A percentile compares a stretch with the other conserved stretches of the same genome.
Evolutionary conservation across 352 stramenopile species (phyloP).

Genomic region (Nothophytophthora sp.): DNA sequence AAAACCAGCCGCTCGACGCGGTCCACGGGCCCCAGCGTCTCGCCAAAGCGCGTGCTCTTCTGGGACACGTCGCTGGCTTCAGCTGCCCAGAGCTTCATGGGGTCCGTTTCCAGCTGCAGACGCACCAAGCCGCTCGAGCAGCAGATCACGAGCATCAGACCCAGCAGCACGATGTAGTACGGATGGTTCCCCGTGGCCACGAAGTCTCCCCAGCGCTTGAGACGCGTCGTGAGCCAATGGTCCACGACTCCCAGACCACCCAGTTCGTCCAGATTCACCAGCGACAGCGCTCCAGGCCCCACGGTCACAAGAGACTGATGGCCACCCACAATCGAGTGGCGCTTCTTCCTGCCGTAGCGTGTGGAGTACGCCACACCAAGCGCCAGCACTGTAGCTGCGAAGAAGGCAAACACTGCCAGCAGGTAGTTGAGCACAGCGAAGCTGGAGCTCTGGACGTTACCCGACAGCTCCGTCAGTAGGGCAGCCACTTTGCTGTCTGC

Average conservation of each 20-base stretch:
- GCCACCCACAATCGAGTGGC: constrained; percentile 23
- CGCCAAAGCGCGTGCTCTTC: constrained; percentile 42
- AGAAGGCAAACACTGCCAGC: constrained; percentile 48
- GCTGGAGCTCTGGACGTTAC: constrained; percentile 31
- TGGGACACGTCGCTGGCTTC: constrained; percentile 43
- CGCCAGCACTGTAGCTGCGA: constrained; percentile 36
- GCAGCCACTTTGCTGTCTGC: constrained; percentile 31
- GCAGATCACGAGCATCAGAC: constrained; percentile 40
- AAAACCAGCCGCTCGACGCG: constrained; percentile 57
- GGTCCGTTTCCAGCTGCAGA: constrained; percentile 49
- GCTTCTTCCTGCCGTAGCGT: constrained; percentile 34
- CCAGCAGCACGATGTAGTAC: constrained; percentile 42
- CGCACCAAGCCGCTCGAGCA: constrained; percentile 38
- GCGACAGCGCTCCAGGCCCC: constrained; percentile 13
- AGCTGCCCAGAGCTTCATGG: constrained; percentile 59
- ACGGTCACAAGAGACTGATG: constrained; percentile 7
- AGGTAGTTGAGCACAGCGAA: constrained; percentile 63
- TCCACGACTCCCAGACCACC: constrained; percentile 36
- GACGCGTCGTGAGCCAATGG: constrained; percentile 27
- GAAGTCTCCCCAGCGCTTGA: constrained; percentile 54
- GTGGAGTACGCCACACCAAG: constrained; percentile 47
- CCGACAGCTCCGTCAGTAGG: constrained; percentile 42
- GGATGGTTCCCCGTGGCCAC: constrained; percentile 48
- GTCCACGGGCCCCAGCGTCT: constrained; percentile 60
- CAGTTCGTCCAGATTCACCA: constrained; percentile 24